Conservation (phyloP, 1,139 yeast genomes). For the Sugiyamaella neomexicana region DNA sequence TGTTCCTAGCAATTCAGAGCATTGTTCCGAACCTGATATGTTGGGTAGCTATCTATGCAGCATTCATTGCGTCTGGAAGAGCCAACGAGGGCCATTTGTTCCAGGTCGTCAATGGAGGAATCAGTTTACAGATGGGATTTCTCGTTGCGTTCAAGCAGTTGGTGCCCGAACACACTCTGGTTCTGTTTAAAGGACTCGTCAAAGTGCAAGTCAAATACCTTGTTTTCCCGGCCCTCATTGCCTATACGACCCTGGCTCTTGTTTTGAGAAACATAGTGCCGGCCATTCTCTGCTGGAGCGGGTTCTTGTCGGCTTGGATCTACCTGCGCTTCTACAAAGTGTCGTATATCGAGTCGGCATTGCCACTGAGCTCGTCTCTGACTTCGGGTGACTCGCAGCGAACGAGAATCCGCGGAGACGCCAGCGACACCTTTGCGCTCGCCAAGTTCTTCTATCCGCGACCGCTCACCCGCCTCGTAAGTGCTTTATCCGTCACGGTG, state of each 20-base stretch:
- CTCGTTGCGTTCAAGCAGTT: slow-evolving; percentile 85
- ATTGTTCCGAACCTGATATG: slow-evolving; percentile 50
- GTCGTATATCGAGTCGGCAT: slow-evolving; percentile 39
- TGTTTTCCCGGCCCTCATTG: slow-evolving; percentile 59
- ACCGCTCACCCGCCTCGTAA: slow-evolving; percentile 51
- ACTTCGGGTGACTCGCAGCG: slow-evolving; percentile 29
- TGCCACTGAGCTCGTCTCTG: slow-evolving; percentile 33
- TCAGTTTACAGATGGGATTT: slow-evolving; percentile 69
- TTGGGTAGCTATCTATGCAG: slow-evolving; percentile 12
- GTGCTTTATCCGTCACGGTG: slow-evolving; percentile 53
- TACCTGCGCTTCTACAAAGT: slow-evolving; percentile 76
- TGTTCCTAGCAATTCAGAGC: slow-evolving; percentile 59
- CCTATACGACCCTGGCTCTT: slow-evolving; percentile 43
- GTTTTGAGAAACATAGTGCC: slow-evolving; percentile 22
- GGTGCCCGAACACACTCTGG: slow-evolving; percentile 83
- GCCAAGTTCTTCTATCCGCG: slow-evolving; percentile 77
- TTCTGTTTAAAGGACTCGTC: slow-evolving; percentile 60
- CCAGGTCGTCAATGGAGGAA: slow-evolving; percentile 64
- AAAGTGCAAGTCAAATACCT: slow-evolving; percentile 67
- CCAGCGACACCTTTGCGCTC: slow-evolving; percentile 83
- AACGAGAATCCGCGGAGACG: slow-evolving; percentile 66
- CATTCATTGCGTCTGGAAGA: slow-evolving; percentile 19
- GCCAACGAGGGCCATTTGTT: slow-evolving; percentile 19
- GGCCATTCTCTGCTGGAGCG: slow-evolving; percentile 61
- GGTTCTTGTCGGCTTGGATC: slow-evolving; percentile 68